Percentiles rank a stretch among this genome's conserved stretches.
phyloP scores from a whole-genome alignment of 2,329 filamentous ascomycete genomes.

The Penicillium brasilianum region DNA sequence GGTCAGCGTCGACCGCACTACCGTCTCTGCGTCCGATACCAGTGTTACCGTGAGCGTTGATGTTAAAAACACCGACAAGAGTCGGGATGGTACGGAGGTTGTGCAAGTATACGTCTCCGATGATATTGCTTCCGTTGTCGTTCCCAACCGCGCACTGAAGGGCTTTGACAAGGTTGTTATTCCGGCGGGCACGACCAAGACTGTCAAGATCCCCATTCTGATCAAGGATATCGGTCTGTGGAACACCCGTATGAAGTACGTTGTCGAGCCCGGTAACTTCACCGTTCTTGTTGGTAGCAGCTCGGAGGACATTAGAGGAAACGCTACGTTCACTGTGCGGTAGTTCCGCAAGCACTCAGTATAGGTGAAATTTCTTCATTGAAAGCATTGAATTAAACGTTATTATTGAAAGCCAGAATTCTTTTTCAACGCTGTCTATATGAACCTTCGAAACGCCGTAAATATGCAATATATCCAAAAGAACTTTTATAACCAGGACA shows the following conservation, averaged over 20 bases:
- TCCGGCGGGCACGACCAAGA: conserved; percentile 63
- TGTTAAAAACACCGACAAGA: conserved; percentile 62
- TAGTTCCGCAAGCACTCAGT: neutral
- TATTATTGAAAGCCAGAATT: neutral
- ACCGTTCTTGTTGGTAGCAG: conserved; percentile 64
- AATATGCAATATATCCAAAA: neutral
- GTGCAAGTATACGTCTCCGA: conserved; percentile 72
- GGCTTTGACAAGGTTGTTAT: conserved; percentile 71
- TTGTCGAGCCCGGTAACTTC: conserved; percentile 74
- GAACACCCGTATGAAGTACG: conserved; percentile 68
- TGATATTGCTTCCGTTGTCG: conserved; percentile 64
- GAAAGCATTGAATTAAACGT: neutral
- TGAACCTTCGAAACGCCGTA: neutral
- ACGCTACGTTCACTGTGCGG: conserved; percentile 39
- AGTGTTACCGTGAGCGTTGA: conserved; percentile 64
- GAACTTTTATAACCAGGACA: conserved; percentile 1
- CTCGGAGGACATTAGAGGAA: conserved; percentile 42
- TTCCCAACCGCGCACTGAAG: conserved; percentile 68
- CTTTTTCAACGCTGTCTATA: neutral
- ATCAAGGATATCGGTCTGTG: conserved; percentile 61
- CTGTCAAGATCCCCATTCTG: conserved; percentile 57
- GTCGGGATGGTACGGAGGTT: conserved; percentile 66
- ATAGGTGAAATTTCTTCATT: neutral
- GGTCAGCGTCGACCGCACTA: conserved; percentile 44
- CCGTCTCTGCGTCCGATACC: conserved; percentile 56